These are phyloP conservation scores for Calonectria fujianensis DNA, from an alignment of 2,329 filamentous ascomycete species.

Conservation along the genomic window DNA sequence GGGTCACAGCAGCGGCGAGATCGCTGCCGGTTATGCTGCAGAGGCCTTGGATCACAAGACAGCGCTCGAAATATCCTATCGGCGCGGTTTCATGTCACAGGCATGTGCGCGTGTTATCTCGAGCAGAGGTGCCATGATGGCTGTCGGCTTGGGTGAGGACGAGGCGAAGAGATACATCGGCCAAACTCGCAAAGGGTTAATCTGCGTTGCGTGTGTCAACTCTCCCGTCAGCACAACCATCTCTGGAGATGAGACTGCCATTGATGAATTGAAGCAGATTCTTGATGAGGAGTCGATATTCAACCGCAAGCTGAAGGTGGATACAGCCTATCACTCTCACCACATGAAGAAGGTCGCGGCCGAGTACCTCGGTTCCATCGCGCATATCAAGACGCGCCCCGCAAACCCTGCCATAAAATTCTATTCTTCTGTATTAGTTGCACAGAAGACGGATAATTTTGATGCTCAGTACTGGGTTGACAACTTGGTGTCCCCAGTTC, in stretches of 20 bases:
- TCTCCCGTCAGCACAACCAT: constrained; percentile 61
- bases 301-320: constrained; percentile 59
- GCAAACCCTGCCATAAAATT: constrained; percentile 45
- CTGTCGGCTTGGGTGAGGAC: constrained; percentile 59
- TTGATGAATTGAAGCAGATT: constrained; percentile 56
- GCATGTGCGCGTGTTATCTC: constrained; percentile 38
- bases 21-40: constrained; percentile 60
- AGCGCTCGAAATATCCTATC: constrained; percentile 39
- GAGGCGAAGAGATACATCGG: constrained; percentile 56
- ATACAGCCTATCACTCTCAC: constrained; percentile 65
- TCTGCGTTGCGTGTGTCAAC: constrained; percentile 62
- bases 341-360: constrained; percentile 56
- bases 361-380: constrained; percentile 51
- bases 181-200: constrained; percentile 38
- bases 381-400: constrained; percentile 29
- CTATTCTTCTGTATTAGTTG: constrained; percentile 39
- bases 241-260: constrained; percentile 57
- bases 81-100: constrained; percentile 39
- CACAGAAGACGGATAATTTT: constrained; percentile 3
- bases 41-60: constrained; percentile 42
- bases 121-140: constrained; percentile 61
- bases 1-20: constrained; percentile 64
- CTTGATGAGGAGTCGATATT: constrained; percentile 57
- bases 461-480: constrained; percentile 53
- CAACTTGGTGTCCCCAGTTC: constrained; percentile 57